Conservation (phyloP, 2,329 filamentous ascomycete species). For the Coniella lustricola region DNA sequence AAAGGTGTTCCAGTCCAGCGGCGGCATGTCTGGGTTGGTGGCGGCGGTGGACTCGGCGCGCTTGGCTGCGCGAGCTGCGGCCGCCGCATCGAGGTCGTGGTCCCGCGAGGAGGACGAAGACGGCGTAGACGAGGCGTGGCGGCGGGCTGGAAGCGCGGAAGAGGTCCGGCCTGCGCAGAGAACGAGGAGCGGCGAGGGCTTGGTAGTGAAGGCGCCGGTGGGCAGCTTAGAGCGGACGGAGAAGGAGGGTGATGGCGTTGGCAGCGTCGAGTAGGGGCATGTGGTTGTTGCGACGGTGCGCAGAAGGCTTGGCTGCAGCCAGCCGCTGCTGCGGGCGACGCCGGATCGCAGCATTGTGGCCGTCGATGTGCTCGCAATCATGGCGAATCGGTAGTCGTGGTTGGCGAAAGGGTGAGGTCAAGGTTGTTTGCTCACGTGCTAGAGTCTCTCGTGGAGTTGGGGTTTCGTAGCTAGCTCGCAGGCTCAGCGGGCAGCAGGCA, state of each 20-base stretch:
- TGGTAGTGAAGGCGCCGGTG: slow-evolving; percentile 17
- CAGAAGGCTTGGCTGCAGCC: slow-evolving; percentile 21
- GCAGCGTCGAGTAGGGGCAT: slow-evolving; percentile 25
- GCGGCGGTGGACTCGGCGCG: slow-evolving; percentile 6
- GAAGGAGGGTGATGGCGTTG: slow-evolving; percentile 17
- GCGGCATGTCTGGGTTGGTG: slow-evolving; percentile 25
- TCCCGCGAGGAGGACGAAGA: slow-evolving; percentile 7
- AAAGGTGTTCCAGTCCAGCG: slow-evolving; percentile 86
- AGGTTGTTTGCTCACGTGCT: background rate
- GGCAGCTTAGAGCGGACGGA: slow-evolving; percentile 17
- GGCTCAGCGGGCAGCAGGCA: no score
- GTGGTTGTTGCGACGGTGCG: slow-evolving; percentile 20
- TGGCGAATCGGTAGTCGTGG: slow-evolving; percentile 9
- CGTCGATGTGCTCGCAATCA: slow-evolving; percentile 25
- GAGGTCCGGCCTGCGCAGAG: slow-evolving; percentile 13
- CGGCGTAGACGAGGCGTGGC: slow-evolving; percentile 20
- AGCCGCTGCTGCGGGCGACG: slow-evolving; percentile 21
- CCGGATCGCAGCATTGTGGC: slow-evolving; percentile 27
- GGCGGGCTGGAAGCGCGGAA: slow-evolving; percentile 16
- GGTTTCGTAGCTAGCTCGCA: background rate
- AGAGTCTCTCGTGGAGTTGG: background rate
- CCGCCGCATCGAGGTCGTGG: slow-evolving; percentile 17
- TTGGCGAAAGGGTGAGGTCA: background rate
- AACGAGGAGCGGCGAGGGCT: slow-evolving; percentile 6
- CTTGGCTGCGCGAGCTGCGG: slow-evolving; percentile 19